phyloP scores from a whole-genome alignment of 1,139 yeast genomes.

The Diutina ranongensis region DNA sequence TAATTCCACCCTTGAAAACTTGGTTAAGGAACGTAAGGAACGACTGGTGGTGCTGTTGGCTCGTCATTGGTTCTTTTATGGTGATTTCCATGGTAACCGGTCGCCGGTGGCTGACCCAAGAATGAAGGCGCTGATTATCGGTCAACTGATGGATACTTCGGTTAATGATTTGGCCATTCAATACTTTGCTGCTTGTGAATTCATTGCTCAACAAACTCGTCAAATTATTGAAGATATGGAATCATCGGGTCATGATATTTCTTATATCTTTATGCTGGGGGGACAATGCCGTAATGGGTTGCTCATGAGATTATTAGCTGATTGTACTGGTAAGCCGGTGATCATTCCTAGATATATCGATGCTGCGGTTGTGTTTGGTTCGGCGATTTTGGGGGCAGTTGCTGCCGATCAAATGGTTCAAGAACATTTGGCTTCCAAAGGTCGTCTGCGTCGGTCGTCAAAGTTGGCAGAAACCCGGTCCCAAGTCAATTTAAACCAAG shows the following conservation, averaged over 20 bases:
- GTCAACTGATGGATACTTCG: constrained; percentile 84
- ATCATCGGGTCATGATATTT: constrained; percentile 63
- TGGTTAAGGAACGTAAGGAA: constrained; percentile 42
- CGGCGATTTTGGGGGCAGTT: constrained; percentile 89
- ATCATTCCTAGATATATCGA: constrained; percentile 90
- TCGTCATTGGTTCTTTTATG: constrained; percentile 80
- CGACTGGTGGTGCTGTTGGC: constrained; percentile 75
- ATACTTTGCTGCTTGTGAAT: constrained; percentile 91
- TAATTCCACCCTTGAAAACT: constrained; percentile 58
- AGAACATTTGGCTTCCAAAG: constrained; percentile 22
- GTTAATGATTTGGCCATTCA: constrained; percentile 75
- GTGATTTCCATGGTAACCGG: constrained; percentile 93
- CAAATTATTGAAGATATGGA: constrained; percentile 86
- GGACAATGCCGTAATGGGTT: constrained; percentile 93
- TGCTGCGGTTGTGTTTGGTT: constrained; percentile 93
- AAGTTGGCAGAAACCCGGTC: constrained; percentile 18
- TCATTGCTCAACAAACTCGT: constrained; percentile 93
- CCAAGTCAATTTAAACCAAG: constrained; percentile 17
- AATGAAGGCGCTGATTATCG: constrained; percentile 91
- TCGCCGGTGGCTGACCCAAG: constrained; percentile 92
- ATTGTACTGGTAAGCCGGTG: constrained; percentile 87
- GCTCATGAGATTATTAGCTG: constrained; percentile 81
- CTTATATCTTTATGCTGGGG: constrained; percentile 81
- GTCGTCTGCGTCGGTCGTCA: constrained; percentile 30
- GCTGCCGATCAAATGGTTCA: constrained; percentile 59